These are phyloP conservation scores for Nicotiana sylvestris DNA, from an alignment of 257 asterid species.

Conservation along the genomic window DNA sequence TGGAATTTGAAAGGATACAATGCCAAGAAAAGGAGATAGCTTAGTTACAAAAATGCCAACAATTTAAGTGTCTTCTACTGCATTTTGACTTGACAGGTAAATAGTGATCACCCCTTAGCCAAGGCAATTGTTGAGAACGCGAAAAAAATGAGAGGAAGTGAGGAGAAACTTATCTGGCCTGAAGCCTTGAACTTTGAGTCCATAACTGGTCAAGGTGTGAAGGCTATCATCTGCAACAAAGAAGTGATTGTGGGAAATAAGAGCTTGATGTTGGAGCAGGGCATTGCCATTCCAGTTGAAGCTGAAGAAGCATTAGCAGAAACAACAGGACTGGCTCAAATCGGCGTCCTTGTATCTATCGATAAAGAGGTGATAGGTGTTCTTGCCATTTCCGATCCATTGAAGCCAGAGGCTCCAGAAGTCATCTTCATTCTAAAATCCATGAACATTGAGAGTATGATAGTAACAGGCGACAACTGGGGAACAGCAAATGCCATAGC, in stretches of 20 bases:
- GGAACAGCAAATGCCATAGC: constrained; percentile 83
- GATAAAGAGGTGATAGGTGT: constrained; percentile 56
- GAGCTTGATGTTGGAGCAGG: constrained; percentile 50
- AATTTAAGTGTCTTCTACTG: not conserved
- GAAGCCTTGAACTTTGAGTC: constrained; percentile 57
- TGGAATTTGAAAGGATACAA: not conserved
- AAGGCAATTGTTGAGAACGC: constrained; percentile 68
- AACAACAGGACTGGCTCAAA: constrained; percentile 58
- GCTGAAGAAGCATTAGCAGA: constrained; percentile 65
- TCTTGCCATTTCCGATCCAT: constrained; percentile 62
- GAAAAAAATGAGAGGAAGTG: constrained; percentile 41
- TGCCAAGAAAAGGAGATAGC: not conserved
- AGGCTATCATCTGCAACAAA: constrained; percentile 58
- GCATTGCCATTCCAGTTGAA: constrained; percentile 38
- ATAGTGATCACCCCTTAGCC: constrained; percentile 87
- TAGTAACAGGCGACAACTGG: constrained; percentile 80
- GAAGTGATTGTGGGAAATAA: constrained; percentile 73
- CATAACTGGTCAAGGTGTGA: constrained; percentile 84
- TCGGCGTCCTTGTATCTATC: constrained; percentile 66
- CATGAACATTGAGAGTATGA: constrained; percentile 50
- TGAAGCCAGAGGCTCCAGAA: constrained; percentile 68
- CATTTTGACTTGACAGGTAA: constrained; percentile 37
- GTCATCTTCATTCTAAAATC: constrained; percentile 61
- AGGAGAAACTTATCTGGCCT: constrained; percentile 45
- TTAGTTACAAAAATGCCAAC: not conserved